phyloP scores from a whole-genome alignment of 2,329 filamentous ascomycete species.

The Basipetospora chlamydospora region DNA sequence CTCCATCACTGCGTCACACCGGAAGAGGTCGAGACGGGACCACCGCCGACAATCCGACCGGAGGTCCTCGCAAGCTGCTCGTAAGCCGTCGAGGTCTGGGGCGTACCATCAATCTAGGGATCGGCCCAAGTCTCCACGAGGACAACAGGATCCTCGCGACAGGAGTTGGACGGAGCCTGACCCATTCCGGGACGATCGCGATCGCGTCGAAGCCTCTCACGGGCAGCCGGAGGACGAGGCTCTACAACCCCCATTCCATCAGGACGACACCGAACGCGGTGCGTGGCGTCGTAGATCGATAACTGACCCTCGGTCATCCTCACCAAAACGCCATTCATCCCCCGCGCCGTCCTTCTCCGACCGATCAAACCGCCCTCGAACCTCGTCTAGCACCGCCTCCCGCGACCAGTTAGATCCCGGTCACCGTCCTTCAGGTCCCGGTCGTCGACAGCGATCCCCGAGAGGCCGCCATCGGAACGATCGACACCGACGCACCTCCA shows the following conservation, averaged over 20 bases:
- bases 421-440: constrained; percentile 8
- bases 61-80: neutral
- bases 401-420: constrained; percentile 9
- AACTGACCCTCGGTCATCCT: neutral
- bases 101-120: constrained; percentile 1
- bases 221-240: no score
- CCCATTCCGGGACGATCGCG: constrained; percentile 1
- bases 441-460: constrained; percentile 12
- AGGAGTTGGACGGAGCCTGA: constrained; percentile 1
- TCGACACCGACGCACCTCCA: constrained; percentile 22
- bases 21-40: constrained; percentile 27
- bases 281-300: constrained; percentile 1
- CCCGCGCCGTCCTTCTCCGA: neutral
- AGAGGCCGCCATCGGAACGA: constrained; percentile 17
- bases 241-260: neutral
- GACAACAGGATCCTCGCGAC: neutral
- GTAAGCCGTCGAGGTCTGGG: neutral
- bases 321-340: neutral
- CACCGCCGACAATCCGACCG: constrained; percentile 24
- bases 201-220: neutral
- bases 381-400: constrained; percentile 9
- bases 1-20: constrained; percentile 20
- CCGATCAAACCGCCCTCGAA: constrained; percentile 8
- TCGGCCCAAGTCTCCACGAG: constrained; percentile 3
- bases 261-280: neutral